These are phyloP conservation scores for Pseudozyma pruni DNA, from an alignment of 1,284 basidiomycete species.

Conservation along the genomic window DNA sequence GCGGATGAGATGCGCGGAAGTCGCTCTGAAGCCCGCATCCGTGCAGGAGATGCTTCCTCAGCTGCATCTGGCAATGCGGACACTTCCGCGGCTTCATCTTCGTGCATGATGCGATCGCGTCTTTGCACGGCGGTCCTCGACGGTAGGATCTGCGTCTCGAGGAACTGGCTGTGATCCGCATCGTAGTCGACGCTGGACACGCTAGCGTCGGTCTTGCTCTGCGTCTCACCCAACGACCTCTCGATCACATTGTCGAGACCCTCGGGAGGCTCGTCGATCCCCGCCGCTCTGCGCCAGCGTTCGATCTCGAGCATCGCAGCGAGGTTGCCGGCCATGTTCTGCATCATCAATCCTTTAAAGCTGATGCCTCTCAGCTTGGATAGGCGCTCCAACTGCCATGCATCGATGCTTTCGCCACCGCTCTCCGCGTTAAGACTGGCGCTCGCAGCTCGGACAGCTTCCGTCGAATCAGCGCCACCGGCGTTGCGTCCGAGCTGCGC, in stretches of 20 bases:
- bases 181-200: conserved; percentile 32
- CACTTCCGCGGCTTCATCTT: conserved; percentile 12
- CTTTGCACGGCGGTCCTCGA: too few species aligned
- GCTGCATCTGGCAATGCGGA: not conserved
- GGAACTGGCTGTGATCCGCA: conserved; percentile 41
- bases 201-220: conserved; percentile 10
- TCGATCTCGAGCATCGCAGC: conserved; percentile 48
- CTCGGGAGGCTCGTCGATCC: conserved; percentile 17
- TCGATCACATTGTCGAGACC: conserved; percentile 11
- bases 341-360: conserved; percentile 45
- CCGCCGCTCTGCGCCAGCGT: conserved; percentile 33
- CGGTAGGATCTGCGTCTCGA: conserved; percentile 22
- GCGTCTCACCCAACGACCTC: conserved; percentile 8
- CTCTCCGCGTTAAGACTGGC: conserved; percentile 8
- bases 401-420: conserved; percentile 21
- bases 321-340: conserved; percentile 46
- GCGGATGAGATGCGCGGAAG: not conserved
- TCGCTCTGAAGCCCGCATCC: not conserved
- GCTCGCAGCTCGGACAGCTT: conserved; percentile 15
- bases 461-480: conserved; percentile 23
- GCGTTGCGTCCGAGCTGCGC: conserved; percentile 10
- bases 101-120: not conserved
- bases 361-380: conserved; percentile 30
- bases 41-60: not conserved
- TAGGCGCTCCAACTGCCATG: conserved; percentile 18